phyloP scores from a whole-genome alignment of 2,329 filamentous ascomycete genomes.

The Exophiala aquamarina region DNA sequence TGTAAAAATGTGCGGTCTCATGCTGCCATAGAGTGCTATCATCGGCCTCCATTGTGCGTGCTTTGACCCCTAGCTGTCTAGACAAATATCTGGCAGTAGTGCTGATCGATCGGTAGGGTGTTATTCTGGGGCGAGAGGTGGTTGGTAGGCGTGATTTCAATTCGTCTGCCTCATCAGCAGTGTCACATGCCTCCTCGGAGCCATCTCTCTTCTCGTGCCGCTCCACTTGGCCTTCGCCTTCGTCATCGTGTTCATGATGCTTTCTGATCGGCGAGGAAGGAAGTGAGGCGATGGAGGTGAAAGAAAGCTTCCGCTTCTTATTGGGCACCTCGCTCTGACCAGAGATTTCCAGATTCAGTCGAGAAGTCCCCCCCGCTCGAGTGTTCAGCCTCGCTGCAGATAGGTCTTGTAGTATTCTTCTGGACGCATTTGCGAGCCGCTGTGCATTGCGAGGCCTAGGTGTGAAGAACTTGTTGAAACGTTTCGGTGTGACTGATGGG shows the following conservation, averaged over 20 bases:
- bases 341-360: neutral
- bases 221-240: neutral
- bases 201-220: neutral
- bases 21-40: slow-evolving; percentile 49
- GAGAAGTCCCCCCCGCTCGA: slow-evolving; percentile 3
- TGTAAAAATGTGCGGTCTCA: slow-evolving; percentile 61
- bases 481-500: slow-evolving; percentile 51
- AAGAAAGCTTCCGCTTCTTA: slow-evolving; percentile 47
- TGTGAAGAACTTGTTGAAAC: slow-evolving; percentile 53
- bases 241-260: slow-evolving; percentile 9
- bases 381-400: slow-evolving; percentile 31
- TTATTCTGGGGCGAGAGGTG: slow-evolving; percentile 13
- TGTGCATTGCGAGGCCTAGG: slow-evolving; percentile 39
- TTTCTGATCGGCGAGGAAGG: slow-evolving; percentile 42
- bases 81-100: slow-evolving; percentile 19
- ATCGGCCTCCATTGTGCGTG: slow-evolving; percentile 10
- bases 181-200: neutral
- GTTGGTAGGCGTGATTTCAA: slow-evolving; percentile 1
- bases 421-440: slow-evolving; percentile 39
- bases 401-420: slow-evolving; percentile 46
- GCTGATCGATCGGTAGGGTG: slow-evolving; percentile 18
- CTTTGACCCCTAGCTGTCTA: slow-evolving; percentile 18
- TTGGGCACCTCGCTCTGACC: slow-evolving; percentile 26
- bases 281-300: slow-evolving; percentile 46
- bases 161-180: slow-evolving; percentile 2